Evolutionary conservation across 2,329 filamentous ascomycete species (phyloP).

Genomic region (Elsinoe perseae): DNA sequence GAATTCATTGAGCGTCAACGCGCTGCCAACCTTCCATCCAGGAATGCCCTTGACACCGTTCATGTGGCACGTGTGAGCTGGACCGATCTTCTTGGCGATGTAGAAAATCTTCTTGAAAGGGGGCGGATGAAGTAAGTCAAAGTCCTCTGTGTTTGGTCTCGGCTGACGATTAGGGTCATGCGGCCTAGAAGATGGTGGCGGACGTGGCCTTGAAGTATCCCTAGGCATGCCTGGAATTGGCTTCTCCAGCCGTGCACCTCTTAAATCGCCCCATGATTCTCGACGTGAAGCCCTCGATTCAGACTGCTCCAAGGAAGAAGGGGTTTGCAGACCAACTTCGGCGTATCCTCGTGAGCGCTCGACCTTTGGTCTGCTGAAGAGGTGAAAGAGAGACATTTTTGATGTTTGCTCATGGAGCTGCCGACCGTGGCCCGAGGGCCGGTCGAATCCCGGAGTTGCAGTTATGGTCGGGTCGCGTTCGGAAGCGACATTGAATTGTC

Average conservation of each 20-base stretch:
- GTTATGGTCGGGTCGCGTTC: constrained; percentile 12
- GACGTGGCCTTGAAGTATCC: constrained; percentile 2
- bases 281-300: constrained; percentile 2
- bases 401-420: constrained; percentile 21
- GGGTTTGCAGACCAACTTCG: constrained; percentile 28
- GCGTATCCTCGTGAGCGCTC: constrained; percentile 41
- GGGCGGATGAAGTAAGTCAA: constrained; percentile 9
- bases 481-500: constrained; percentile 10
- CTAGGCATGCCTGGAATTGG: constrained; percentile 4
- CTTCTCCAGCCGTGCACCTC: constrained; percentile 8
- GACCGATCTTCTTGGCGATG: constrained; percentile 6
- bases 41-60: constrained; percentile 1
- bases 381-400: constrained; percentile 44
- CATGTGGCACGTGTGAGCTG: constrained; percentile 13
- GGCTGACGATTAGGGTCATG: neutral
- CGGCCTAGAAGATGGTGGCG: neutral
- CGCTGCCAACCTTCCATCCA: neutral
- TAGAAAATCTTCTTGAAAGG: constrained; percentile 12
- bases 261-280: constrained; percentile 6
- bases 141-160: constrained; percentile 1
- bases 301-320: neutral
- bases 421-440: constrained; percentile 8
- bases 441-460: constrained; percentile 11
- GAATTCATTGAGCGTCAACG: neutral
- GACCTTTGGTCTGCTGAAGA: constrained; percentile 45